Evolutionary conservation across 495 filamentous ascomycete genomes (phyloP).

Genomic region (Xylaria curta): DNA sequence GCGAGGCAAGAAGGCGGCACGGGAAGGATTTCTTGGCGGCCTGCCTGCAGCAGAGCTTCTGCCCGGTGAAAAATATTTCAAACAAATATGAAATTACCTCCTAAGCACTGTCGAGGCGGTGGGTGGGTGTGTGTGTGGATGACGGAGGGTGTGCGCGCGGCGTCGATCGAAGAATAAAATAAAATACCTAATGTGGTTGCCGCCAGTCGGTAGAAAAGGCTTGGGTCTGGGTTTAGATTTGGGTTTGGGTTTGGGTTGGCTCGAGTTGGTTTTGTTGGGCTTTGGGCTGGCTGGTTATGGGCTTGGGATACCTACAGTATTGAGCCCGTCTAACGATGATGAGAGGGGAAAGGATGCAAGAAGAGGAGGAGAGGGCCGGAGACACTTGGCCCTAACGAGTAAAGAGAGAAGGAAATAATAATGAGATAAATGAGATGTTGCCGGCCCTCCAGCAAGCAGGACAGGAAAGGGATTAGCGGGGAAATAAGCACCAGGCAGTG

Average conservation of each 20-base stretch:
- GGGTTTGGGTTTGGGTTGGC: neutral
- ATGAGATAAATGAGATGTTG: neutral
- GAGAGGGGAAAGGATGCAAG: conserved; percentile 18
- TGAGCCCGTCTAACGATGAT: conserved; percentile 3
- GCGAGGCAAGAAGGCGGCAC: conserved; percentile 28
- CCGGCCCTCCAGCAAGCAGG: neutral
- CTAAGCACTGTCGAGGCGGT: conserved; percentile 4
- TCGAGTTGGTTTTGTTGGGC: neutral
- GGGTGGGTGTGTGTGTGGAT: conserved; percentile 12
- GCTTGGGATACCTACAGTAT: neutral
- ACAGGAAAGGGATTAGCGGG: conserved; percentile 20
- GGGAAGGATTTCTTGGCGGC: conserved; percentile 27
- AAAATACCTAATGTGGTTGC: conserved; percentile 6
- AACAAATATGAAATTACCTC: conserved; percentile 21
- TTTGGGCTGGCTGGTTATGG: neutral
- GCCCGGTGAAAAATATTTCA: conserved; percentile 21
- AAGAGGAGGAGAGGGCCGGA: conserved; percentile 3
- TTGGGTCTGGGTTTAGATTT: neutral
- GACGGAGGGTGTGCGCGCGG: neutral
- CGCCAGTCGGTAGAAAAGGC: conserved; percentile 20
- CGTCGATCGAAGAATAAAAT: neutral
- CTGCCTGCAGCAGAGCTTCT: conserved; percentile 19
- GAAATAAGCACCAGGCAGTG: conserved; percentile 18
- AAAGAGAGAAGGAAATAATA: conserved; percentile 3
- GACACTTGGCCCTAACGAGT: conserved; percentile 21